Base-by-base conservation (phyloP, 2,329 filamentous ascomycete species). In the Helotiales sp. region DNA sequence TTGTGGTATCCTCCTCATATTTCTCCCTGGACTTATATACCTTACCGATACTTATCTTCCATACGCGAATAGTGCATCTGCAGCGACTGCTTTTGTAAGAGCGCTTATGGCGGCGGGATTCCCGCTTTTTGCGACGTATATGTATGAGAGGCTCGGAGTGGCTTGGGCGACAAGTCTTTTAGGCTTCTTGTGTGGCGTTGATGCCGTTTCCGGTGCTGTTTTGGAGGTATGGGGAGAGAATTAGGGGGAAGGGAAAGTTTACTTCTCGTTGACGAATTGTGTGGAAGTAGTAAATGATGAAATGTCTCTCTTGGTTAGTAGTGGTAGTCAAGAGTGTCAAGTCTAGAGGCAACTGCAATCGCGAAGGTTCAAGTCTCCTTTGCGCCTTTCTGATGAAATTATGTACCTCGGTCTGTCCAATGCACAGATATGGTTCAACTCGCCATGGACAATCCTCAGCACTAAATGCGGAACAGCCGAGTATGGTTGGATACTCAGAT, bases 11-110 rank as follows among this genome's bases (percentile, higher is more conserved):
- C 34, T 46, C 25, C 17, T 40, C 22, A 57, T 57, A 13, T 57
- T 57, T 33, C 73, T 89, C 13, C 78, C 78, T 3, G 73, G 85
- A 48, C 79, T 85, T 67, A 87, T 84, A 72, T 90, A 89, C 71
- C 78, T 90, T 12, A 82, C 89, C 60, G 87, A 89, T 67, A 76
- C 68, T 52, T 80, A 91, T 71, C 86, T 87, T 52, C 87, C 93
- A 65, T 93, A 87, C 62, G 89, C 90, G 0, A 89, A 89, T 1
- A 90, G 86, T 0, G 89, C 87, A 0, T 77, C 93, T 10, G 89
- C 90, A 1, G 88, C 87, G 52, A 90, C 86, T 71, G 80, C 85
- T 1, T 83, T 92, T 27, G 74, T 92, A 15, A 85, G 89, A 56
- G 90, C 87, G 0, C 73, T 89, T 10, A 90, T 91, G 61, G 89